Base-by-base conservation (phyloP, 768 basidiomycete genomes). In the Hirschioporus abietinus region DNA sequence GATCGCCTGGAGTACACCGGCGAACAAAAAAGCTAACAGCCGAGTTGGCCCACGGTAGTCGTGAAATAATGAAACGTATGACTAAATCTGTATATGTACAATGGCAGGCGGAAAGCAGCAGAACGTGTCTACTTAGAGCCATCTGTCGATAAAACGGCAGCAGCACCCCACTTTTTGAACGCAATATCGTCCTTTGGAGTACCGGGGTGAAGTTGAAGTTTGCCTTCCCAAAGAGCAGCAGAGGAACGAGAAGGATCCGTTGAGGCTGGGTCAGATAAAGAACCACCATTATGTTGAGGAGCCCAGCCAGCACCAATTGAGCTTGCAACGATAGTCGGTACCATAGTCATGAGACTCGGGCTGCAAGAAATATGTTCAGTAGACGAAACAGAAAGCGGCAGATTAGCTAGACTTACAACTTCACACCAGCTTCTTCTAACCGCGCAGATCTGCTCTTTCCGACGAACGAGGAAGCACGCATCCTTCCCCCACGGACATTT, bases 191-290 rank as follows among this genome's bases (percentile, higher is more conserved):
- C 86, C 35, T 76, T 79, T 60, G 84, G 80, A 1, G 94, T 96
- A 42, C 92, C 92, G 0, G 95, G 95, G 73, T 97, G 95, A 7
- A 96, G 80, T 74, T 94, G 93, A 18, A 95, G 81, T 76, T 86
- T 91, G 68, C 93, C 93, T 74, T 91, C 87, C 88, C 88, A 93
- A 7, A 95, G 81, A 1, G 91, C 92, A 10, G 92, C 88, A 34
- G 92, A 89, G 10, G 92, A 90, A 74, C 83, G 84, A 35, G 93
- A 92, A 18, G 93, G 92, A 75, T 94, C 90, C 66, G 82, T 79
- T 63, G 86, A 82, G 27, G 91, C 86, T 35, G 92, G 93, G 76
- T 95, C 89, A 0, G 89, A 88, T 7, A 92, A 79, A 3, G 85
- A 82, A 36, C 85, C 84, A 12, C 3, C 74, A 61, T 83, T 80